Conservation (phyloP, 2,329 filamentous ascomycete genomes). For the Dactylonectria estremocensis region DNA sequence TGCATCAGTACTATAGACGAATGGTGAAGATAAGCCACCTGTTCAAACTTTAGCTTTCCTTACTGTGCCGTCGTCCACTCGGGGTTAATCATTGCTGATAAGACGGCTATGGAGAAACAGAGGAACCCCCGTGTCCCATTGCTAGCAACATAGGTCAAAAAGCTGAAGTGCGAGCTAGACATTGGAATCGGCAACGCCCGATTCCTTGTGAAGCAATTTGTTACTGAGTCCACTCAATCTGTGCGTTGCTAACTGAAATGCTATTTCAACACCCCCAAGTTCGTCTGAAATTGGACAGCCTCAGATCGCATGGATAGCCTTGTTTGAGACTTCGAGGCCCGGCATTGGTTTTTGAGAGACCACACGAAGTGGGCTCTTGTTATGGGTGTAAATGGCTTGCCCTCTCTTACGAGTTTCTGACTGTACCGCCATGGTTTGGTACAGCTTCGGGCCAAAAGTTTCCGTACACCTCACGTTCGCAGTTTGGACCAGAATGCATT, state of each 20-base stretch:
- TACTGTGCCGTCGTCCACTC: not conserved
- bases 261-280: not conserved
- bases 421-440: too few species aligned
- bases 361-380: not conserved
- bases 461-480: too few species aligned
- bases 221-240: not conserved
- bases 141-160: not conserved
- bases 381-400: not conserved
- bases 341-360: not conserved
- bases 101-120: not conserved
- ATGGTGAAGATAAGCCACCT: conserved; percentile 17
- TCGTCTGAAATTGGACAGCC: not conserved
- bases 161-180: not conserved
- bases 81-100: not conserved
- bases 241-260: not conserved
- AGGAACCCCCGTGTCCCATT: not conserved
- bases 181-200: not conserved
- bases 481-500: too few species aligned
- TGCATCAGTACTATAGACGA: conserved; percentile 22
- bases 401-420: too few species aligned
- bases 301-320: not conserved
- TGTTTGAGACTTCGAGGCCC: not conserved
- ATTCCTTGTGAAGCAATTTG: not conserved
- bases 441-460: too few species aligned
- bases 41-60: not conserved